These are phyloP conservation scores for Hamiltosporidium tvaerminnensis DNA, from an alignment of 371 early-diverging fungal genomes.

Conservation along the genomic window DNA sequence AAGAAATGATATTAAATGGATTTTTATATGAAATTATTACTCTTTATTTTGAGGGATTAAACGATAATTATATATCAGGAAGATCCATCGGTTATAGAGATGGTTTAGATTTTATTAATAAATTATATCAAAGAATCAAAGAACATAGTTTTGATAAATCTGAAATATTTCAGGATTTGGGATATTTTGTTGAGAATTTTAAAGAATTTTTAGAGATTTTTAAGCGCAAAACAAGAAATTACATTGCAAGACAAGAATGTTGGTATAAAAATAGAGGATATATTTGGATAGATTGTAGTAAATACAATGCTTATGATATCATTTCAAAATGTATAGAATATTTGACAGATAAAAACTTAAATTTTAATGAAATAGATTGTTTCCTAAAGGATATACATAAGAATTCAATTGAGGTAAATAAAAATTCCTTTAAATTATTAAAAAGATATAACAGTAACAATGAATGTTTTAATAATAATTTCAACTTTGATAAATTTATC, in stretches of 20 bases:
- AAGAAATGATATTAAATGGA: conserved; percentile 8
- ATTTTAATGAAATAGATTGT: too few relatives aligned
- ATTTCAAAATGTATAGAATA: too few relatives aligned
- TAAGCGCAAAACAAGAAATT: not conserved
- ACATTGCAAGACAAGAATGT: not conserved
- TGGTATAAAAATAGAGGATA: not conserved
- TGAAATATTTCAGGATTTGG: too few relatives aligned
- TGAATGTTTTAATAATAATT: too few relatives aligned
- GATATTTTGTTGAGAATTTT: not conserved
- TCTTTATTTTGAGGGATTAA: not conserved
- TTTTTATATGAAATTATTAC: not conserved
- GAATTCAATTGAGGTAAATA: too few relatives aligned
- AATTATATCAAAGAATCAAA: not conserved
- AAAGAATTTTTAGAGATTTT: not conserved
- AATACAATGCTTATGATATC: not conserved
- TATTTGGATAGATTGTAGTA: conserved; percentile 1
- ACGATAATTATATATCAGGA: not conserved
- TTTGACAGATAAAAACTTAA: too few relatives aligned
- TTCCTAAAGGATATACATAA: too few relatives aligned
- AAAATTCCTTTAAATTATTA: too few relatives aligned
- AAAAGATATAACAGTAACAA: too few relatives aligned
- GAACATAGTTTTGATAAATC: not conserved
- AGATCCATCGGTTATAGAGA: conserved; percentile 4
- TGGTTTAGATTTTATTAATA: not conserved
- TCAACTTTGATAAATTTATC: too few relatives aligned